phyloP scores from a whole-genome alignment of 805 yeast genomes.

The Schizosaccharomyces lindneri region DNA sequence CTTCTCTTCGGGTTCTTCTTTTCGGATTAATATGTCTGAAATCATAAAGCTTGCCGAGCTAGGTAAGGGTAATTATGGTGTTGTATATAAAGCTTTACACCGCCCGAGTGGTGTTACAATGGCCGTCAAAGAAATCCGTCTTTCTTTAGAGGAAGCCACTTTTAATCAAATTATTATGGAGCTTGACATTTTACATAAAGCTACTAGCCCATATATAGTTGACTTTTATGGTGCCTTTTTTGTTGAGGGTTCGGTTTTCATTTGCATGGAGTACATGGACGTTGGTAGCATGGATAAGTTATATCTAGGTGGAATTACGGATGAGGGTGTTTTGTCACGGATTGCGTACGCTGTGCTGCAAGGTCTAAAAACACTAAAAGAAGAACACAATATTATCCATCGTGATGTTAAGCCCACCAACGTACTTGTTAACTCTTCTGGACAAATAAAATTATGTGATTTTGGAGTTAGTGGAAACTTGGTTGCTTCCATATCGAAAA shows the following conservation, averaged over 20 bases:
- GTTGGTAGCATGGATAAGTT: constrained; percentile 82
- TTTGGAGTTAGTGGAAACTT: constrained; percentile 90
- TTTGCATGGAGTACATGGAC: constrained; percentile 96
- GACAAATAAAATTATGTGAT: constrained; percentile 81
- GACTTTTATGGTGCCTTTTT: constrained; percentile 95
- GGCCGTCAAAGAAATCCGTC: constrained; percentile 94
- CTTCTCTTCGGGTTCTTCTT: constrained; percentile 67
- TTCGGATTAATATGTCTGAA: constrained; percentile 67
- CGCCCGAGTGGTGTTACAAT: constrained; percentile 74
- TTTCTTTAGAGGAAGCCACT: constrained; percentile 82
- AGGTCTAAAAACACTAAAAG: constrained; percentile 68
- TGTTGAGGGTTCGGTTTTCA: constrained; percentile 90
- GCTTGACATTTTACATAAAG: constrained; percentile 73
- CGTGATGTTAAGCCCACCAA: constrained; percentile 95
- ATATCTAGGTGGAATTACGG: constrained; percentile 30
- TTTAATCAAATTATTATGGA: constrained; percentile 91
- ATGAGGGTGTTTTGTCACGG: constrained; percentile 57
- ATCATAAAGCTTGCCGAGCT: constrained; percentile 46
- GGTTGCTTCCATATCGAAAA: constrained; percentile 82
- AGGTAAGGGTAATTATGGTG: constrained; percentile 91
- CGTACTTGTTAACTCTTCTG: constrained; percentile 54
- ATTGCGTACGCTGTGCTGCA: constrained; percentile 56
- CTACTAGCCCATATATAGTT: constrained; percentile 73
- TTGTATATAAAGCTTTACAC: constrained; percentile 78
- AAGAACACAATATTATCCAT: constrained; percentile 75